These are phyloP conservation scores for Vigna trinervia DNA, from an alignment of 306 rosid species.

Conservation along the genomic window DNA sequence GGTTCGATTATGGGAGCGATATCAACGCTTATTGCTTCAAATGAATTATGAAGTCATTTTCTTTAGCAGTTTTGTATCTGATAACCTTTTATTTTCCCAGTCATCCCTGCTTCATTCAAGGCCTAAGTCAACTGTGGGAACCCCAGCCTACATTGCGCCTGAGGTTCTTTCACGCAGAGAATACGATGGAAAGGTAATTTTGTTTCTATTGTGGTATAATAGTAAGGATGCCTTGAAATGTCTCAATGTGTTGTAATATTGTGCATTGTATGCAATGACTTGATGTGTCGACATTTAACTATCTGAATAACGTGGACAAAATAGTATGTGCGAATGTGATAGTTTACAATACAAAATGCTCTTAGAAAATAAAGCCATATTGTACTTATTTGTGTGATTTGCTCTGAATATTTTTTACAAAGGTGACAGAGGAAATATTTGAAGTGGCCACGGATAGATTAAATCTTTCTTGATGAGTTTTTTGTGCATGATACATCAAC, in stretches of 20 bases:
- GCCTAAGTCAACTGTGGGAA: conserved; percentile 85
- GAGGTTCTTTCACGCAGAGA: conserved; percentile 89
- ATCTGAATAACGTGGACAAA: conserved; percentile 7
- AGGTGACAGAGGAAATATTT: conserved; percentile 29
- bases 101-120: conserved; percentile 88
- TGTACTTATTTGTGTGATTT: neutral
- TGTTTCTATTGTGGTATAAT: conserved; percentile 18
- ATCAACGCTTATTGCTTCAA: conserved; percentile 38
- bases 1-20: conserved; percentile 53
- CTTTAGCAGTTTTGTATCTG: conserved; percentile 28
- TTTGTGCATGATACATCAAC: conserved; percentile 9
- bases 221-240: conserved; percentile 29
- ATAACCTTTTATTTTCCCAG: conserved; percentile 56
- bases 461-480: conserved; percentile 35
- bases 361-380: neutral
- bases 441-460: conserved; percentile 26
- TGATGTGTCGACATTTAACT: conserved; percentile 30
- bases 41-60: conserved; percentile 9
- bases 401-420: neutral
- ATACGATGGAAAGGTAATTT: conserved; percentile 85
- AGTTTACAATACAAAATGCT: conserved; percentile 20
- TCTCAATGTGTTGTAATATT: neutral
- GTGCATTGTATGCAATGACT: conserved; percentile 25
- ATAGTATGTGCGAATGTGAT: neutral
- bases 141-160: conserved; percentile 92